Conservation (phyloP, 1,284 basidiomycete genomes). For the Abortiporus biennis region DNA sequence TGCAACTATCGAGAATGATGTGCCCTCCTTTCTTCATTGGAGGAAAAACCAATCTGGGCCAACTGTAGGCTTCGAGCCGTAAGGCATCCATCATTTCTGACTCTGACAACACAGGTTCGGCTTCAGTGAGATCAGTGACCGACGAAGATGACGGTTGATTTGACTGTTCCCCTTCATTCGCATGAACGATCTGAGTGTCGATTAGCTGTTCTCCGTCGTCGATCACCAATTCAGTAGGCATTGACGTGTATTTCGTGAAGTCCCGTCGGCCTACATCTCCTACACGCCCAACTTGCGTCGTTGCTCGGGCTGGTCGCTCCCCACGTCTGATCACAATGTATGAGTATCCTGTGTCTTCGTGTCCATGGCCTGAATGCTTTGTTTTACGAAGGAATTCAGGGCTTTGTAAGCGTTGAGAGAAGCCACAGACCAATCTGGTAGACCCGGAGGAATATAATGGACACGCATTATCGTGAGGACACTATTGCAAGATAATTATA, state of each 20-base stretch:
- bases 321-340: conserved; percentile 90
- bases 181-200: background rate
- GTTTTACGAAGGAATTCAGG: conserved; percentile 83
- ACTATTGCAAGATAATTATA: conserved; percentile 38
- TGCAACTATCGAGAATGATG: conserved; percentile 89
- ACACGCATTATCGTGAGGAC: conserved; percentile 88
- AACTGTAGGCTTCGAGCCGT: conserved; percentile 66
- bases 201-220: conserved; percentile 21
- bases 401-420: conserved; percentile 82
- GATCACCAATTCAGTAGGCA: conserved; percentile 36
- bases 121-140: conserved; percentile 35
- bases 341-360: conserved; percentile 85
- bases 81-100: conserved; percentile 42
- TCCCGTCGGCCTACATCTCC: conserved; percentile 50
- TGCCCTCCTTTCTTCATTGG: conserved; percentile 93
- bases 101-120: conserved; percentile 28
- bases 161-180: background rate
- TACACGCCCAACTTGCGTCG: conserved; percentile 51
- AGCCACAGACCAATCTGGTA: conserved; percentile 66
- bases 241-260: conserved; percentile 31
- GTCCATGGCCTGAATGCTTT: conserved; percentile 78
- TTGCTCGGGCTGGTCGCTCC: conserved; percentile 43
- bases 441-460: conserved; percentile 59
- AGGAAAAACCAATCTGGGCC: conserved; percentile 89
- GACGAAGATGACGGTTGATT: conserved; percentile 5